Evolutionary conservation across 108 stramenopile species (phyloP).

Genomic region (Mayamaea pseudoterrestris): DNA sequence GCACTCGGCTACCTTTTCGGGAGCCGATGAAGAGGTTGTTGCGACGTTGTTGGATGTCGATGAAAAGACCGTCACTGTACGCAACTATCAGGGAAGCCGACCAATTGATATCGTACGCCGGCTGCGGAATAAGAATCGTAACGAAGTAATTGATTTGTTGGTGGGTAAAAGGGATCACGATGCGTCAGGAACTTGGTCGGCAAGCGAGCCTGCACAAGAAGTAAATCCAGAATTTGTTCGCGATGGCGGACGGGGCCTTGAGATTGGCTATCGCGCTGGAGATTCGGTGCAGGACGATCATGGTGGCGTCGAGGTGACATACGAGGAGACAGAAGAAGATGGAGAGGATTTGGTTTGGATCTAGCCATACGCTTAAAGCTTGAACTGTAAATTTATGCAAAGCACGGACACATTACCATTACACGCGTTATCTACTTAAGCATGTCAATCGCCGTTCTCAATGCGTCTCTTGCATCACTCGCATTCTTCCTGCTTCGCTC

Average conservation of each 20-base stretch:
- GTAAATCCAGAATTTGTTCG: no score
- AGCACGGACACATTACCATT: no score
- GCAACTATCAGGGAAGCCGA: constrained; percentile 64
- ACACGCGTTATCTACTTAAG: no score
- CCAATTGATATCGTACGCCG: constrained; percentile 63
- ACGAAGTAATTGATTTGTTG: constrained; percentile 25
- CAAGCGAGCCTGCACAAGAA: no score
- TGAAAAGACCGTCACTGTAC: constrained; percentile 50
- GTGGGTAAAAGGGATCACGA: constrained; percentile 11
- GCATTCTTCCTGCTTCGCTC: constrained; percentile 77
- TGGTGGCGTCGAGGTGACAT: background rate
- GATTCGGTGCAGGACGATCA: background rate
- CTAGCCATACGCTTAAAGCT: background rate
- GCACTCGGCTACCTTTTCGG: constrained; percentile 76
- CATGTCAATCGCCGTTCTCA: constrained; percentile 50
- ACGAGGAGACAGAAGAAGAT: constrained; percentile 1
- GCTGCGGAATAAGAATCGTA: constrained; percentile 60
- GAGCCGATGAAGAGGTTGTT: constrained; percentile 37
- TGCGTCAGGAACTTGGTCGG: no score
- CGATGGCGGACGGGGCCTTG: no score
- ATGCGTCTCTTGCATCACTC: constrained; percentile 33
- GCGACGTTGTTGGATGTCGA: constrained; percentile 39
- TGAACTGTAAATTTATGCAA: background rate
- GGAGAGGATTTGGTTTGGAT: background rate
- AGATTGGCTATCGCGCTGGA: no score